Percentiles rank a stretch among this genome's conserved stretches.
These are phyloP conservation scores for Phaeosphaeriaceae sp. DNA, from an alignment of 2,329 filamentous ascomycete genomes.

Conservation along the genomic window DNA sequence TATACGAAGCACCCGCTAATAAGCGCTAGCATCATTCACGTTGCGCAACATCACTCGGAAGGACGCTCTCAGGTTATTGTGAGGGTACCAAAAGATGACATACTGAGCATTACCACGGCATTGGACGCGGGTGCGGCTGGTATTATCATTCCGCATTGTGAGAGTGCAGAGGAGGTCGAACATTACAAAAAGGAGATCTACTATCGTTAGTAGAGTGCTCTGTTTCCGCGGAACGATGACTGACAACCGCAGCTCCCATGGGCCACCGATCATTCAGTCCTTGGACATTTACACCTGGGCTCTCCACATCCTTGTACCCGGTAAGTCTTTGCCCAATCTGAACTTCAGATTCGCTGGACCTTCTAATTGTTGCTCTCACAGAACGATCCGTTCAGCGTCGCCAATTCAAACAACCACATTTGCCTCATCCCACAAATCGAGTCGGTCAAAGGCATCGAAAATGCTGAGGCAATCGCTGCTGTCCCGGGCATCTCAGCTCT, in stretches of 20 bases:
- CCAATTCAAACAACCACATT: slow-evolving; percentile 32
- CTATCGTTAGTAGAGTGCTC: slow-evolving; percentile 12
- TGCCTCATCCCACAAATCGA: slow-evolving; percentile 38
- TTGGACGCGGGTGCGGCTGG: slow-evolving; percentile 34
- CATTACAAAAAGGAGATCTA: slow-evolving; percentile 32
- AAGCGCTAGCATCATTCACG: slow-evolving; percentile 28
- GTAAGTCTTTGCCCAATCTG: background rate
- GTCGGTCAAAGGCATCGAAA: slow-evolving; percentile 32
- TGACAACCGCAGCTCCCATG: slow-evolving; percentile 14
- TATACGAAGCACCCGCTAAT: slow-evolving; percentile 2
- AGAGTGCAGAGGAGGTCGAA: slow-evolving; percentile 32
- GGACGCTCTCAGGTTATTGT: slow-evolving; percentile 31
- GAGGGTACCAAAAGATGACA: slow-evolving; percentile 32
- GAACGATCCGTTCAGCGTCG: slow-evolving; percentile 31
- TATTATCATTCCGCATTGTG: slow-evolving; percentile 31
- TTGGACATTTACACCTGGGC: slow-evolving; percentile 32
- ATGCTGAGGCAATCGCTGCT: slow-evolving; percentile 35
- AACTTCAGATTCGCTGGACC: background rate
- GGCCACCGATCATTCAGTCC: slow-evolving; percentile 36
- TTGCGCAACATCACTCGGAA: slow-evolving; percentile 35
- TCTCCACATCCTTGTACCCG: slow-evolving; percentile 17
- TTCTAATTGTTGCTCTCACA: slow-evolving; percentile 12
- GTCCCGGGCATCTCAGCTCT: slow-evolving; percentile 29
- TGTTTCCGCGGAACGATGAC: background rate
- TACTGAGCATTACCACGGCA: slow-evolving; percentile 28